These are phyloP conservation scores for Kwoniella botswanensis DNA, from an alignment of 768 basidiomycete genomes.

Conservation along the genomic window DNA sequence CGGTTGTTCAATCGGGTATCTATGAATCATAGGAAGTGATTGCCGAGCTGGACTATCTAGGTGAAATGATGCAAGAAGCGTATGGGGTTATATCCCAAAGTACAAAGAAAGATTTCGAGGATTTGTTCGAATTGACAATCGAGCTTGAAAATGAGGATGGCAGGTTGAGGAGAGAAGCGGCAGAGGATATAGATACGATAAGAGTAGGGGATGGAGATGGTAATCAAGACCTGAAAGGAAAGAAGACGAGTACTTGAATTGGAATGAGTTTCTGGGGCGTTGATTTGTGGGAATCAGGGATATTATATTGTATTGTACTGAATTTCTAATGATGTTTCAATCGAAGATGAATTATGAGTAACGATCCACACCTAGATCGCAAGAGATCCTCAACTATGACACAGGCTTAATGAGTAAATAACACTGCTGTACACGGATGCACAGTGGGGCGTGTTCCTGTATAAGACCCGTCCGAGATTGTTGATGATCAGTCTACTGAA, in stretches of 20 bases:
- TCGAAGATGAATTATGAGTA: too few species aligned
- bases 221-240: neutral
- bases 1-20: neutral
- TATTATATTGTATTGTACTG: too few species aligned
- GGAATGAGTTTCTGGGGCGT: too few species aligned
- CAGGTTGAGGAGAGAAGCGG: neutral
- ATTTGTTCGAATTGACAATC: slow-evolving; percentile 64
- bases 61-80: slow-evolving; percentile 77
- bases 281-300: too few species aligned
- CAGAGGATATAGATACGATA: neutral
- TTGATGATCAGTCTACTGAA: too few species aligned
- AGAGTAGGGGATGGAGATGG: neutral
- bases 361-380: too few species aligned
- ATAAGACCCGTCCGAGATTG: too few species aligned
- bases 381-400: too few species aligned
- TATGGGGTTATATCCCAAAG: slow-evolving; percentile 91
- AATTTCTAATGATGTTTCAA: too few species aligned
- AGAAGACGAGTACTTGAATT: neutral
- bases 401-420: too few species aligned
- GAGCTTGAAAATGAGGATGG: neutral
- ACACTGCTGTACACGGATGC: too few species aligned
- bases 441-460: too few species aligned
- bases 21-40: slow-evolving; percentile 72
- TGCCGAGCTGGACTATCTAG: slow-evolving; percentile 80
- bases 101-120: slow-evolving; percentile 75